These are phyloP conservation scores for Pinus albicaulis DNA, from an alignment of 75 land plant genomes.

Conservation along the genomic window DNA sequence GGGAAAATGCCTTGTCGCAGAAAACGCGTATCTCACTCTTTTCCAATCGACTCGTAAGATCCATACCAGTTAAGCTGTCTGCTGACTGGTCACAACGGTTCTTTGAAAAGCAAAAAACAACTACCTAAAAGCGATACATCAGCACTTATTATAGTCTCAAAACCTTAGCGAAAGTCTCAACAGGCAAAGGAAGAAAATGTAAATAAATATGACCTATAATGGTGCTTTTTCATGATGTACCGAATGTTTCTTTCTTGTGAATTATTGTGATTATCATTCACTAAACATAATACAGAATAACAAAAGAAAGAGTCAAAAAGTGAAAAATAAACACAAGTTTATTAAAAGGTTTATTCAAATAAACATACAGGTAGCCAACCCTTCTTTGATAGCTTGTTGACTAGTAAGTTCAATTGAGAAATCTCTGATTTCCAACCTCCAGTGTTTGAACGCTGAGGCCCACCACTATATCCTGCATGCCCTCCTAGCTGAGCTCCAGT, in stretches of 20 bases:
- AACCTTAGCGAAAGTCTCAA: too few species aligned
- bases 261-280: too few species aligned
- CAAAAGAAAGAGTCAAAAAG: not conserved
- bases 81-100: conserved; percentile 96
- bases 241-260: too few species aligned
- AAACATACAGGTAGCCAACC: conserved; percentile 85
- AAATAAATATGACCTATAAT: not conserved
- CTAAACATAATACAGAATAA: conserved; percentile 1
- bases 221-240: too few species aligned
- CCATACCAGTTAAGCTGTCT: conserved; percentile 59
- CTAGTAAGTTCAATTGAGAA: conserved; percentile 72
- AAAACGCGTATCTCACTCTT: conserved; percentile 92
- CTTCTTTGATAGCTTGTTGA: conserved; percentile 79
- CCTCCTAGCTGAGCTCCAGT: conserved; percentile 25
- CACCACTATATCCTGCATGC: conserved; percentile 25
- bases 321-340: not conserved
- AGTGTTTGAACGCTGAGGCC: conserved; percentile 33
- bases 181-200: not conserved
- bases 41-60: conserved; percentile 80
- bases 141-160: too few species aligned
- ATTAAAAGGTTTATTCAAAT: not conserved
- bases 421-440: conserved; percentile 80
- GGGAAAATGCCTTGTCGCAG: conserved; percentile 97
- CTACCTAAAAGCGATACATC: conserved; percentile 45
- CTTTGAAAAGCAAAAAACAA: conserved; percentile 98